Conservation (phyloP, 108 stramenopile species). For the Conticribra guillardii region DNA sequence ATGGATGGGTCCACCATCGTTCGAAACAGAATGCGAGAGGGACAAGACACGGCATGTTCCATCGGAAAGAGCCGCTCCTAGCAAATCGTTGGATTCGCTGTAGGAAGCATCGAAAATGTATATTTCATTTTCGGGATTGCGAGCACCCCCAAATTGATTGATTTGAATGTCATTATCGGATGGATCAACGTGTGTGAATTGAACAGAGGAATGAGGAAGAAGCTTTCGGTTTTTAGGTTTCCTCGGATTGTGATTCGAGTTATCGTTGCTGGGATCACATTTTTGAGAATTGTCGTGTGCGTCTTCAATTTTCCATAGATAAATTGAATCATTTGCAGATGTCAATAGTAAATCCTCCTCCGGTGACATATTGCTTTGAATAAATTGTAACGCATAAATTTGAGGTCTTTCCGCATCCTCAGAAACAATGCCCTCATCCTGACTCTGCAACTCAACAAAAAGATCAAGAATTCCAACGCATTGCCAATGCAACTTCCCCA, state of each 20-base stretch:
- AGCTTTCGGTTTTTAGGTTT: slow-evolving; percentile 20
- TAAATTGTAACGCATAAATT: slow-evolving; percentile 81
- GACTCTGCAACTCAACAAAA: slow-evolving; percentile 19
- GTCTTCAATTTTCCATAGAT: slow-evolving; percentile 67
- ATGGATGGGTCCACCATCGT: not conserved
- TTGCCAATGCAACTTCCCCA: slow-evolving; percentile 36
- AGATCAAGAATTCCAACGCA: slow-evolving; percentile 47
- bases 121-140: slow-evolving; percentile 79
- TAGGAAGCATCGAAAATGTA: slow-evolving; percentile 86
- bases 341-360: slow-evolving; percentile 68
- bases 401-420: slow-evolving; percentile 72
- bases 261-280: not conserved
- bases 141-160: slow-evolving; percentile 73
- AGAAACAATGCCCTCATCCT: slow-evolving; percentile 19
- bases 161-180: not conserved
- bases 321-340: slow-evolving; percentile 79
- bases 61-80: slow-evolving; percentile 86
- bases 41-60: slow-evolving; percentile 60
- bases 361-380: slow-evolving; percentile 38
- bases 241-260: not conserved
- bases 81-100: slow-evolving; percentile 65
- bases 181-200: slow-evolving; percentile 32
- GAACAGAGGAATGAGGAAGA: slow-evolving; percentile 21
- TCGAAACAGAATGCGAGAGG: not conserved
- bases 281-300: no score